Base-by-base conservation (phyloP, 129 eudicot genomes). In the Logfia minima region DNA sequence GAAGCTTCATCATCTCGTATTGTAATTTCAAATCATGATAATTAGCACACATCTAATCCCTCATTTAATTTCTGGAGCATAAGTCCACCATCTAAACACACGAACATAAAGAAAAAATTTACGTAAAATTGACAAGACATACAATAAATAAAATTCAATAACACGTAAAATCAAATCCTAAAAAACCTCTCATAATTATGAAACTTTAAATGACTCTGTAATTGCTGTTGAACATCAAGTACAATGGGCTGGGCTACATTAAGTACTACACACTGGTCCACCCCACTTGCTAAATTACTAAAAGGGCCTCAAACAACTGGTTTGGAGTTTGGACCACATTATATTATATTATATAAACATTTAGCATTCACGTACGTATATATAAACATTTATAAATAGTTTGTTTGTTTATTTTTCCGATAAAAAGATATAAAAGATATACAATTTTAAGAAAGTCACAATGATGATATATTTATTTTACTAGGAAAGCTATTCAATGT, bases 211-310 rank as follows among this genome's bases (percentile, higher is more conserved):
- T 48, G 55, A 14, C 55, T 11, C 53, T 48, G 6, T 48, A 48
- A 48, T 48, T 48, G 55, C 55, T 14, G 3, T 13, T 48, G 55
- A 48, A 18, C 55, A 48, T 48, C 55, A 48, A 48, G 55, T 48
- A 48, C 55, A 48, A 70, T 73, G 83, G 83, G 63, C 35, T 80
- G 58, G 70, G 39, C 75, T 62, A 55, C 63, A 55, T 65, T 24
- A 39, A 41, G 63, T 66, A 74, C 62, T 41, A 7, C 21, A 74
- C 28, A 6, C 39, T 72, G 60, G 73, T 23, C 83, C 74, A 79
- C 35, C 48, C 5, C 8, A 52, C 3, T 24, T 32, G 21, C 74
- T 51, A 66, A 67, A 48, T 18, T 17, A 29, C 14, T 39, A 52
- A 65, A 23, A 32, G 52, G 83, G 74, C 74, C 35, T 21, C 28